Percentiles rank a stretch among this genome's conserved stretches.
Evolutionary conservation across 768 basidiomycete species (phyloP).

Genomic region (Lyophyllum shimeji): DNA sequence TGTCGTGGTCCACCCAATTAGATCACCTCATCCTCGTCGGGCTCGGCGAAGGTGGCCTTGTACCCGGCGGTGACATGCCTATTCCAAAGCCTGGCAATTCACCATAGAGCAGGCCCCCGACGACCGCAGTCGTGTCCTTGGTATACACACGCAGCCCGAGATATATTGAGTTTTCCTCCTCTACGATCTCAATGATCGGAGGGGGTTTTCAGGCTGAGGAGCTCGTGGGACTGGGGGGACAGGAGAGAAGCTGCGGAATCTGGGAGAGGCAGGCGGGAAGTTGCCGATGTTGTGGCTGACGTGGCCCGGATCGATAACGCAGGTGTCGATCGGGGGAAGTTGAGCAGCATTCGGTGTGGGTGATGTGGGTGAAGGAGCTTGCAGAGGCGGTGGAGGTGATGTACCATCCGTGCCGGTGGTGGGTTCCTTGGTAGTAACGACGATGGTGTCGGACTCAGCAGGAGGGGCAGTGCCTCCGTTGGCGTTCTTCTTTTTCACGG

Average conservation of each 20-base stretch:
- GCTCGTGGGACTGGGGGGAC: conserved; percentile 1
- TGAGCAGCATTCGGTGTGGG: conserved; percentile 3
- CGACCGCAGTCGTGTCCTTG: conserved; percentile 38
- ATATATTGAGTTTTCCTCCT: conserved; percentile 40
- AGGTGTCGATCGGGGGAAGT: conserved; percentile 6
- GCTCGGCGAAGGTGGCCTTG: conserved; percentile 2
- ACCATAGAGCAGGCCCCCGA: conserved; percentile 25
- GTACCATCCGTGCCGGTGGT: not conserved
- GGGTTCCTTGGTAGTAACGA: not conserved
- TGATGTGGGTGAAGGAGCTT: not conserved
- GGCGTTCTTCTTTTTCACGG: conserved; percentile 23
- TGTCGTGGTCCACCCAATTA: no score
- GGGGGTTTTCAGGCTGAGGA: not conserved
- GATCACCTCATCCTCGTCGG: not conserved
- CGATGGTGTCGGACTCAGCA: not conserved
- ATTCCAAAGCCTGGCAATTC: conserved; percentile 3
- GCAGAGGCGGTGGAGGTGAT: not conserved
- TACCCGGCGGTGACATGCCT: not conserved
- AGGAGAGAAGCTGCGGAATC: conserved; percentile 1
- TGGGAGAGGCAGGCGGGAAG: conserved; percentile 1
- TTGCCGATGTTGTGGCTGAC: not conserved
- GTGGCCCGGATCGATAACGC: conserved; percentile 16
- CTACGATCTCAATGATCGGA: conserved; percentile 15
- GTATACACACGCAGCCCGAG: conserved; percentile 42
- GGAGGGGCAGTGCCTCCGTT: not conserved